phyloP scores from a whole-genome alignment of 148 eudicot genomes.

The Rheum nobile region DNA sequence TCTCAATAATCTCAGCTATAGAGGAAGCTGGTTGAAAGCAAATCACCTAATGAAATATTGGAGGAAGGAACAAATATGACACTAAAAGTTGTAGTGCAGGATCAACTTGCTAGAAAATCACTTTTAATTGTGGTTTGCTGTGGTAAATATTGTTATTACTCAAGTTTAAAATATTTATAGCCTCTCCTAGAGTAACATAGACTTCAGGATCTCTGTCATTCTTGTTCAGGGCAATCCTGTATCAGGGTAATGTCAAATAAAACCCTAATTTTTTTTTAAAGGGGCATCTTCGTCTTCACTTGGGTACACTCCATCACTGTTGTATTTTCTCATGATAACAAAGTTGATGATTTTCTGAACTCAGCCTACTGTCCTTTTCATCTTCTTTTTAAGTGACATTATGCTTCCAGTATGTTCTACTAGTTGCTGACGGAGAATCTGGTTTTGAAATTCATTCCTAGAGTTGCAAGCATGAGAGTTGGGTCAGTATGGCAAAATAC shows the following conservation, averaged over 20 bases:
- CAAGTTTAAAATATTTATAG: not conserved
- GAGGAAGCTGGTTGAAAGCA: not conserved
- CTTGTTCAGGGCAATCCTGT: not conserved
- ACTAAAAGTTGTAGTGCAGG: not conserved
- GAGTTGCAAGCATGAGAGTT: constrained; percentile 34
- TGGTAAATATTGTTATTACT: not conserved
- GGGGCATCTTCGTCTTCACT: not conserved
- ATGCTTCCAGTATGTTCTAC: not conserved
- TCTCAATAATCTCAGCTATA: not conserved
- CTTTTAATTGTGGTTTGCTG: not conserved
- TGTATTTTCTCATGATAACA: not conserved
- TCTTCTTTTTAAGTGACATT: not conserved
- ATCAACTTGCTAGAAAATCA: not conserved
- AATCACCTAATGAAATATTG: not conserved
- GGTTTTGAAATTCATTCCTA: constrained; percentile 2
- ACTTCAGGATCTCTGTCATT: not conserved
- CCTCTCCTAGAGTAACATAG: not conserved
- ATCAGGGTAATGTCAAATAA: not conserved
- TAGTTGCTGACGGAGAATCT: not conserved
- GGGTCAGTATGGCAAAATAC: constrained; percentile 25
- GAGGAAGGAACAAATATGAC: not conserved
- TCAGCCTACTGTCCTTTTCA: not conserved
- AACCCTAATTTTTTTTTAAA: not conserved
- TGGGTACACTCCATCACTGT: not conserved
- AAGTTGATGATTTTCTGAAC: not conserved